These are phyloP conservation scores for Chamaenerion angustifolium DNA, from an alignment of 345 rosid genomes.

Conservation along the genomic window DNA sequence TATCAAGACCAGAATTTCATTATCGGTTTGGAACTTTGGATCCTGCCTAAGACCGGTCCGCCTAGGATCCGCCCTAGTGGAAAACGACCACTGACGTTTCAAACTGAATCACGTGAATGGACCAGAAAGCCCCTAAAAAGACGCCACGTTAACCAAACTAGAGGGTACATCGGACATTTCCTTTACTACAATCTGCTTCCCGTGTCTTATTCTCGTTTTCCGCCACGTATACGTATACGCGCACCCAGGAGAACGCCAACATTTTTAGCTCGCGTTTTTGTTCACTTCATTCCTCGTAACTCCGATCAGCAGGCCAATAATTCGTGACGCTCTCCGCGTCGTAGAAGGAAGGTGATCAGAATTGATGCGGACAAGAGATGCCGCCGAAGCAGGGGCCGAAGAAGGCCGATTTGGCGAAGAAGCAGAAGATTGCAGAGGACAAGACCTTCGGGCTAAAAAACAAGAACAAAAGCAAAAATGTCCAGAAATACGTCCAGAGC, in stretches of 20 bases:
- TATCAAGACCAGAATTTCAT: too few relatives aligned
- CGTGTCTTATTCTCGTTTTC: not conserved
- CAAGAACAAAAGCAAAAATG: slow-evolving; percentile 64
- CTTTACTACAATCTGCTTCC: too few relatives aligned
- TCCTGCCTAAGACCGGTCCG: too few relatives aligned
- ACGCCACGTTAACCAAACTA: not conserved
- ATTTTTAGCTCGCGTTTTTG: not conserved
- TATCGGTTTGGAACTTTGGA: too few relatives aligned
- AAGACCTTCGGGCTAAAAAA: slow-evolving; percentile 76
- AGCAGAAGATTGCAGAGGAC: slow-evolving; percentile 70
- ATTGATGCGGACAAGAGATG: slow-evolving; percentile 43
- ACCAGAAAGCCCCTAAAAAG: too few relatives aligned
- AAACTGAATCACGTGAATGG: slow-evolving; percentile 1
- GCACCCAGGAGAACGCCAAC: not conserved
- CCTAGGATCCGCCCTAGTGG: too few relatives aligned
- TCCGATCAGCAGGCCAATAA: not conserved
- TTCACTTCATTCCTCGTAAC: not conserved
- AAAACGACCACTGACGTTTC: too few relatives aligned
- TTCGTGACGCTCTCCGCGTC: not conserved
- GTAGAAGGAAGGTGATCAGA: not conserved
- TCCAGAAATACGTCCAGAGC: slow-evolving; percentile 50
- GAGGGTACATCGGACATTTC: not conserved
- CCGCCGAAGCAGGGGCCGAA: slow-evolving; percentile 55
- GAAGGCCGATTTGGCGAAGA: slow-evolving; percentile 54
- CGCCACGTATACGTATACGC: not conserved